These are phyloP conservation scores for Suaeda aralocaspica DNA, from an alignment of 148 eudicot genomes.

Conservation along the genomic window DNA sequence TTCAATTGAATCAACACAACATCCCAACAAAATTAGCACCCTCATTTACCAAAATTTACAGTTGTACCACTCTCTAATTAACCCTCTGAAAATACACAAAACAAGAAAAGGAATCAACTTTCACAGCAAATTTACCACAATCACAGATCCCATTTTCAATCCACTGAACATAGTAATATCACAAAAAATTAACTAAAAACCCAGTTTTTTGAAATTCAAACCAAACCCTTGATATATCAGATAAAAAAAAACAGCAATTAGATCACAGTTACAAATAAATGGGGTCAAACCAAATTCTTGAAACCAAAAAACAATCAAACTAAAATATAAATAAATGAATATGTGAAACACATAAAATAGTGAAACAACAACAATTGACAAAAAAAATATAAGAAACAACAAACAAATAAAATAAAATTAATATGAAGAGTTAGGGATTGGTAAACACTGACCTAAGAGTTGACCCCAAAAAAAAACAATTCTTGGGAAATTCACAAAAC, in stretches of 20 bases:
- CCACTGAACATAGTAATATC: not conserved
- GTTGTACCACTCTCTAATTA: not conserved
- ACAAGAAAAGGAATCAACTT: slow-evolving; percentile 14
- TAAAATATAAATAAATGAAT: not conserved
- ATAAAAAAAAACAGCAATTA: slow-evolving; percentile 13
- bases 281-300: not conserved
- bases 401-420: not conserved
- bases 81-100: not conserved
- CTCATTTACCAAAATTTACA: slow-evolving; percentile 11
- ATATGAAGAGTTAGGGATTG: slow-evolving; percentile 12
- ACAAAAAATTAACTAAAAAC: slow-evolving; percentile 1
- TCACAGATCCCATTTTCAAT: slow-evolving; percentile 27
- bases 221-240: not conserved
- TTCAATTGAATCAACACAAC: slow-evolving; percentile 22
- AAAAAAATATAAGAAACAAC: slow-evolving; percentile 7
- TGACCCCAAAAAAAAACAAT: slow-evolving; percentile 13
- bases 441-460: slow-evolving; percentile 10
- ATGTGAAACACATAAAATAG: not conserved
- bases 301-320: not conserved
- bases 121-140: slow-evolving; percentile 8
- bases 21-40: not conserved
- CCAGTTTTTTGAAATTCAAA: slow-evolving; percentile 1
- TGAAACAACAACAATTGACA: not conserved
- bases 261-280: slow-evolving; percentile 9
- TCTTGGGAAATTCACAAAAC: slow-evolving; percentile 20